Base-by-base conservation (phyloP, 139 green algal genomes). In the Astrephomene gubernaculifera region DNA sequence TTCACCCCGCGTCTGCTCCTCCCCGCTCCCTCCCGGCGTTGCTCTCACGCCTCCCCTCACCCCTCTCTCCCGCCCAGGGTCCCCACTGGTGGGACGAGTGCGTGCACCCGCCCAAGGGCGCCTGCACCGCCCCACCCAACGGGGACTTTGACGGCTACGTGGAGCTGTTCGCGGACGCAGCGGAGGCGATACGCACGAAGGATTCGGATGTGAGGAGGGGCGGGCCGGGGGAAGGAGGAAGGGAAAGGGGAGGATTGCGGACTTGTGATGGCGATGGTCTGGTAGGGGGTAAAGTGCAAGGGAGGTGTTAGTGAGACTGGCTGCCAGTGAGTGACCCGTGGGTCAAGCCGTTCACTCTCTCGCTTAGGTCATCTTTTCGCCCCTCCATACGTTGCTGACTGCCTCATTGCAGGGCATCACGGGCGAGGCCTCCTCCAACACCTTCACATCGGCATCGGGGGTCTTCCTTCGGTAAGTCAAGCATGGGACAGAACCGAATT, bases 41-140 rank as follows among this genome's bases (percentile, higher is more conserved):
- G n/a, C n/a, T n/a, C n/a, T n/a, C n/a, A 4, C n/a, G 14, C 17
- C 35, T 21, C 29, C 44, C 5, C 9, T 27, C 45, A 27, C 53
- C 6, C 69, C 60, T n/a, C n/a, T n/a, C n/a, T n/a, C n/a, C n/a
- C n/a, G n/a, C n/a, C 17, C 83, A 93, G 90, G 90, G 89, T 0
- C 89, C 90, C 22, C 90, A 94, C 80, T 94, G 91, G 70, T 94
- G 89, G 89, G 90, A 94, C 86, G 91, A 94, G 74, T 94, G 89
- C 70, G 61, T 79, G 2, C 91, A 85, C 67, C 91, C 90, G 5
- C 64, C 87, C 24, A 86, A 81, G 27, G 82, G 87, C 43, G 41
- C 79, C 31, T 93, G 91, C 89, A 91, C 82, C 41, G 91, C 81
- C 0, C 89, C 87, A 12, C 88, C 87, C 29, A 90, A 88, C 36